These are phyloP conservation scores for Penicillium nucicola DNA, from an alignment of 495 filamentous ascomycete genomes.

Conservation along the genomic window DNA sequence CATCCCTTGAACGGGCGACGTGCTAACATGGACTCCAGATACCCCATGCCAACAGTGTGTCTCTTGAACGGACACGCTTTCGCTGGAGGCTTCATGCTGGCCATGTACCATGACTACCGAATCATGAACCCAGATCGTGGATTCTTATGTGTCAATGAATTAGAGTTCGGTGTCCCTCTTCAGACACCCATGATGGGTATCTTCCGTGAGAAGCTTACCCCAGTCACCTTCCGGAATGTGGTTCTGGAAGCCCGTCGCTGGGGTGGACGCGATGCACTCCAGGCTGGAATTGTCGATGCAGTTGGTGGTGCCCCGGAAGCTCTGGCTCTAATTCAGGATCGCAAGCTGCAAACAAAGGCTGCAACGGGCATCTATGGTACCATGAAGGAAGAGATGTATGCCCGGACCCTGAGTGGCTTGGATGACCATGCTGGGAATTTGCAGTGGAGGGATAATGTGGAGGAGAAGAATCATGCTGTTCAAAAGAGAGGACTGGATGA, in stretches of 20 bases:
- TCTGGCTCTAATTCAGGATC: slow-evolving; percentile 51
- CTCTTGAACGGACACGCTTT: slow-evolving; percentile 80
- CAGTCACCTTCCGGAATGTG: slow-evolving; percentile 54
- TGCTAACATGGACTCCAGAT: slow-evolving; percentile 35
- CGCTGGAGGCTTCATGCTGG: slow-evolving; percentile 74
- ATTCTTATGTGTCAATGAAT: slow-evolving; percentile 73
- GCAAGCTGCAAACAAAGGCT: slow-evolving; percentile 55
- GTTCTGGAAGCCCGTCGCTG: slow-evolving; percentile 70
- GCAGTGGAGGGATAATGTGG: slow-evolving; percentile 37
- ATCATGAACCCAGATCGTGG: slow-evolving; percentile 66
- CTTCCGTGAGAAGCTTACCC: slow-evolving; percentile 63
- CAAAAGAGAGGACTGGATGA: slow-evolving; percentile 19
- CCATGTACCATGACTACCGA: slow-evolving; percentile 83
- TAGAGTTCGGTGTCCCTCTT: slow-evolving; percentile 72
- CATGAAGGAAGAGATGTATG: slow-evolving; percentile 72
- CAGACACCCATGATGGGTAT: slow-evolving; percentile 68
- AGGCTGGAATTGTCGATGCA: slow-evolving; percentile 65
- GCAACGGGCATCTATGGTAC: slow-evolving; percentile 60
- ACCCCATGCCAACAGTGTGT: slow-evolving; percentile 80
- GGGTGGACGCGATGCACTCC: slow-evolving; percentile 53
- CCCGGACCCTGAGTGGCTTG: slow-evolving; percentile 54
- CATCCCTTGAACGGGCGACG: neutral
- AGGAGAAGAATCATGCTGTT: slow-evolving; percentile 25
- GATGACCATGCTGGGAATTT: slow-evolving; percentile 44
- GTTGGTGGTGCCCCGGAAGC: slow-evolving; percentile 61